These are phyloP conservation scores for Schwanniomyces etchellsii DNA, from an alignment of 1,139 yeast species.

Conservation along the genomic window DNA sequence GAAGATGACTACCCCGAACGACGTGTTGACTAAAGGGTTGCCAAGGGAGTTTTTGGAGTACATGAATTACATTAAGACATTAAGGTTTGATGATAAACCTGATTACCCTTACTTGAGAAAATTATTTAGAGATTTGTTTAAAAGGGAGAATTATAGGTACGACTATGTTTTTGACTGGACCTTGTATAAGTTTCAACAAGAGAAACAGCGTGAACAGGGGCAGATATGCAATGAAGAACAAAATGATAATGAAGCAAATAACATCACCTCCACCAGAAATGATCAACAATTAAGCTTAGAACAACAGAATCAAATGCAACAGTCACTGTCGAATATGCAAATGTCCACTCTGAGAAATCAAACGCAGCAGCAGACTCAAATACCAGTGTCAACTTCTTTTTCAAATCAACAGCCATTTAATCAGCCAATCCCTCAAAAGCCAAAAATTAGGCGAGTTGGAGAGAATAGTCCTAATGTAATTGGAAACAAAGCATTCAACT, in stretches of 20 bases:
- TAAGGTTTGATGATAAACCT: conserved; percentile 94
- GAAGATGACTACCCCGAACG: conserved; percentile 90
- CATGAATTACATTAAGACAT: conserved; percentile 81
- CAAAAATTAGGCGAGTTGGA: conserved; percentile 6
- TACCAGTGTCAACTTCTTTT: conserved; percentile 4
- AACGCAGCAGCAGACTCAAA: conserved; percentile 9
- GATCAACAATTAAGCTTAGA: conserved; percentile 8
- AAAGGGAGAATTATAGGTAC: conserved; percentile 84
- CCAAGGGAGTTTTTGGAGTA: conserved; percentile 89
- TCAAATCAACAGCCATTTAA: conserved; percentile 5
- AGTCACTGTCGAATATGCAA: conserved; percentile 5
- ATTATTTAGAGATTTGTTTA: conserved; percentile 82
- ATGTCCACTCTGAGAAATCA: conserved; percentile 11
- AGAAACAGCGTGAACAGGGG: conserved; percentile 53
- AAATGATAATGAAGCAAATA: conserved; percentile 10
- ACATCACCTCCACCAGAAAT: conserved; percentile 5
- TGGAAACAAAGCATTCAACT: conserved; percentile 7
- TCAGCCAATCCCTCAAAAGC: conserved; percentile 5
- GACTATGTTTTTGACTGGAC: conserved; percentile 99
- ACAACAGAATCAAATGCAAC: conserved; percentile 8
- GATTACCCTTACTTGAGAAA: conserved; percentile 88
- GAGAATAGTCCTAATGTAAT: conserved; percentile 5
- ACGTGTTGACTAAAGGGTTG: conserved; percentile 82
- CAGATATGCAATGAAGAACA: conserved; percentile 27
- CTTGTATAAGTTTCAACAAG: conserved; percentile 69